phyloP scores from a whole-genome alignment of 257 asterid species.

The Henckelia pumila region DNA sequence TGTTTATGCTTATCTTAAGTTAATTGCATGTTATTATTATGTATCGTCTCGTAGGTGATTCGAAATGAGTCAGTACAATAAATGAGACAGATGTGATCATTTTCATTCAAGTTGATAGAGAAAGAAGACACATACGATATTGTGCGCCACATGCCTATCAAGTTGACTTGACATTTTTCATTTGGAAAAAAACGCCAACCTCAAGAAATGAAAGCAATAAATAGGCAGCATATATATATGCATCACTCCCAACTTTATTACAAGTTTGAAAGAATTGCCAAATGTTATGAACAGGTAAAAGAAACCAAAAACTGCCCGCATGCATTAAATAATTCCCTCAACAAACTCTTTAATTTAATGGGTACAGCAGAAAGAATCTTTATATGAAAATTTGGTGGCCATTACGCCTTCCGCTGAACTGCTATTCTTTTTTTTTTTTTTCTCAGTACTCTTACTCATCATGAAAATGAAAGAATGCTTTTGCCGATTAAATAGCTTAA shows the following conservation, averaged over 20 bases:
- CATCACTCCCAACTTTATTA: neutral
- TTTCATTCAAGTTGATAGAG: no score
- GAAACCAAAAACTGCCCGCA: neutral
- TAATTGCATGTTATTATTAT: no score
- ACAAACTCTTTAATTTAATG: neutral
- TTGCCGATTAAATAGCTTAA: no score
- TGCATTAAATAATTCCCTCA: neutral
- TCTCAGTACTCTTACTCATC: neutral
- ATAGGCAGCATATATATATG: no score
- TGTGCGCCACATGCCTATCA: no score
- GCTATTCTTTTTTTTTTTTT: neutral
- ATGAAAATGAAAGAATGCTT: no score
- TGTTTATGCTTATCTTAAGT: no score
- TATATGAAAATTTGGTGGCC: neutral
- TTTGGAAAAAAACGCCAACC: neutral
- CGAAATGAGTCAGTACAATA: no score
- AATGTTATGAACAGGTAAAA: neutral
- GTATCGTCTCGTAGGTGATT: no score
- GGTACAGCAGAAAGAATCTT: neutral
- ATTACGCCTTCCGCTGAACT: neutral
- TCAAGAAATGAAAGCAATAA: no score
- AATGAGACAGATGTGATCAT: no score
- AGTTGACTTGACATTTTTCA: neutral
- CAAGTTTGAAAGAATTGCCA: neutral
- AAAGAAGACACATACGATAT: no score